phyloP scores from a whole-genome alignment of 345 rosid genomes.

The Balakata baccata region DNA sequence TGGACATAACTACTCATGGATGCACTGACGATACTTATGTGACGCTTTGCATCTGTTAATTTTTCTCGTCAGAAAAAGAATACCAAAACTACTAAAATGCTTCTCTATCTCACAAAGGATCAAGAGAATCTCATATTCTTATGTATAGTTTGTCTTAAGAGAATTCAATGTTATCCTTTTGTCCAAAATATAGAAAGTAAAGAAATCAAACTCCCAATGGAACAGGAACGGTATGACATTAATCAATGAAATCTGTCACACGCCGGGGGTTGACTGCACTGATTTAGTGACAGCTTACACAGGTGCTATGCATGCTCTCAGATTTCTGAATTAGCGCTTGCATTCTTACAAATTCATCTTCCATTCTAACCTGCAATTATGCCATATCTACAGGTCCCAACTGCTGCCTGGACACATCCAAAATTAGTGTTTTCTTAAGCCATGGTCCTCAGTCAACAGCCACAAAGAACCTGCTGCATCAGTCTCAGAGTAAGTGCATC shows the following conservation, averaged over 20 bases:
- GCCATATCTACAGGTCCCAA: conserved; percentile 35
- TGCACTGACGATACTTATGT: not conserved
- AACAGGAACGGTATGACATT: conserved; percentile 30
- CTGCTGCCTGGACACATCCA: conserved; percentile 44
- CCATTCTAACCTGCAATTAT: not conserved
- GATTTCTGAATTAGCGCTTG: not conserved
- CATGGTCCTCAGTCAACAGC: conserved; percentile 50
- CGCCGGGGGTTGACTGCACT: conserved; percentile 43
- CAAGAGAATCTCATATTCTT: not conserved
- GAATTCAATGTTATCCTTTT: too few species aligned
- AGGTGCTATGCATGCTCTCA: conserved; percentile 25
- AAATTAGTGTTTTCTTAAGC: conserved; percentile 29
- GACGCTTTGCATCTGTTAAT: not conserved
- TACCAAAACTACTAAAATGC: too few species aligned
- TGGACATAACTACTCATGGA: too few species aligned
- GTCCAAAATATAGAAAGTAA: too few species aligned
- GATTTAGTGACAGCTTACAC: conserved; percentile 39
- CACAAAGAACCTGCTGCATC: conserved; percentile 50
- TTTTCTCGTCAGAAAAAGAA: not conserved
- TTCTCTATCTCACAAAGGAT: too few species aligned
- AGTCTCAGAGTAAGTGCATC: conserved; percentile 41
- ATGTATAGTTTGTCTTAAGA: not conserved
- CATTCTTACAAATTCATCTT: not conserved
- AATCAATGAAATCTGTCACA: conserved; percentile 30
- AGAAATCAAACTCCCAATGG: not conserved